Base-by-base conservation (phyloP, 1,284 basidiomycete genomes). In the Cutaneotrichosporon arboriforme region DNA sequence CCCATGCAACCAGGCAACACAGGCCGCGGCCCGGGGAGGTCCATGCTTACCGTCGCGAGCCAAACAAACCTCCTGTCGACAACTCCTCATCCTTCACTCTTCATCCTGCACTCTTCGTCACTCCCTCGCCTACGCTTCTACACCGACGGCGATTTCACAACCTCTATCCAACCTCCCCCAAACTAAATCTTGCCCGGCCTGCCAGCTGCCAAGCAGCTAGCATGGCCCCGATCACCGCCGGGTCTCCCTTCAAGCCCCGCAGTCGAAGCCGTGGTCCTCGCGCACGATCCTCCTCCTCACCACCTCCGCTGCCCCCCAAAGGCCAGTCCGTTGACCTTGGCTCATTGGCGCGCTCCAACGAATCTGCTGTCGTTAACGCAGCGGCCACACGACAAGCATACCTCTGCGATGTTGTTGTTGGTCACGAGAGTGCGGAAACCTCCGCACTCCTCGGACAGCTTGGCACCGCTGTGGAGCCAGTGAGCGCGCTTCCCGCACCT, bases 371-470 rank as follows among this genome's bases (percentile, higher is more conserved):
- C 3, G 12, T 14, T 31, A n/a, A n/a, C 26, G 26, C 26, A 14
- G 12, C 41, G 35, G 12, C 3, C 33, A 63, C 62, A 3, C 18
- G 37, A 4, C 64, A 69, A 35, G 55, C 73, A 0, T 70, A 73
- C 40, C 57, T 70, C 8, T 68, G 68, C 39, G 73, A 75, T 61
- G 59, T 74, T 0, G 65, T 74, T 3, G 58, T 74, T 15, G 71
- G 73, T 39, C 51, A 50, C 7, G 57, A 68, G 17, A 67, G 67
- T 12, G 66, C 67, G 37, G 71, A 71, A 39, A 68, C 69, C 1
- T 59, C 54, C 4, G 61, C 59, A 13, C 55, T 74, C 0, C 62
- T 74, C 1, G 54, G 62, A 1, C 62, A 72, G 36, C 64, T 74
- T 3, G 73, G 71, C 4, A 45, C 60, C 17, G 61, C 68, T 2